Evolutionary conservation across 2,329 filamentous ascomycete genomes (phyloP).

Genomic region (Penicillium corylophilum): DNA sequence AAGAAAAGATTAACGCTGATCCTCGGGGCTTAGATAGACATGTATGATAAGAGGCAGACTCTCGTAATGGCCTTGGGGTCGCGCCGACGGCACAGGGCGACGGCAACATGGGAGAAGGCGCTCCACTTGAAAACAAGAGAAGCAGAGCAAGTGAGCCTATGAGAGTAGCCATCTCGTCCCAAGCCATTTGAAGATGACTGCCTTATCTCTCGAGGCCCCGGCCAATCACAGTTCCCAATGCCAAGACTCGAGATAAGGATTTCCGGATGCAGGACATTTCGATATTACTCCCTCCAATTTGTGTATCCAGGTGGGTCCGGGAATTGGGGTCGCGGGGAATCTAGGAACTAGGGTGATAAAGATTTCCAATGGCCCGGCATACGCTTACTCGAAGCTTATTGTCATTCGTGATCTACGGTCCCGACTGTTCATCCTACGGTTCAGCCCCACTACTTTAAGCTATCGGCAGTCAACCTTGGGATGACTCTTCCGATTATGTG

Average conservation of each 20-base stretch:
- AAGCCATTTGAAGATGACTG: too few species aligned
- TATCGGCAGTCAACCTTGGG: neutral
- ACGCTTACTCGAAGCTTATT: conserved; percentile 4
- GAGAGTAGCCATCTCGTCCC: too few species aligned
- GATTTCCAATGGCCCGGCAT: neutral
- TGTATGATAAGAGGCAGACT: conserved; percentile 18
- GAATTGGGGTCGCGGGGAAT: too few species aligned
- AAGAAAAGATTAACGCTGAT: neutral
- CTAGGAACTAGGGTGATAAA: neutral
- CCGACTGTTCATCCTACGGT: neutral
- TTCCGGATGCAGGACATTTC: too few species aligned
- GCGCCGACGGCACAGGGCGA: neutral
- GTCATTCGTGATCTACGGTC: neutral
- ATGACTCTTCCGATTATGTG: neutral
- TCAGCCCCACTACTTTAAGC: neutral
- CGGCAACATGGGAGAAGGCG: neutral
- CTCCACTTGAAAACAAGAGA: too few species aligned
- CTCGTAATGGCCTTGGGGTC: conserved; percentile 17
- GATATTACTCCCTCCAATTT: too few species aligned
- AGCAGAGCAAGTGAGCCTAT: too few species aligned
- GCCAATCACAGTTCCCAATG: too few species aligned
- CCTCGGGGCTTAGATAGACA: conserved; percentile 22
- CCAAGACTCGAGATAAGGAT: conserved; percentile 1
- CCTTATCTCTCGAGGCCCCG: too few species aligned
- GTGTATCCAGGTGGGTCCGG: too few species aligned